Conservation (phyloP, 345 rosid species). For the Physaria fendleri region DNA sequence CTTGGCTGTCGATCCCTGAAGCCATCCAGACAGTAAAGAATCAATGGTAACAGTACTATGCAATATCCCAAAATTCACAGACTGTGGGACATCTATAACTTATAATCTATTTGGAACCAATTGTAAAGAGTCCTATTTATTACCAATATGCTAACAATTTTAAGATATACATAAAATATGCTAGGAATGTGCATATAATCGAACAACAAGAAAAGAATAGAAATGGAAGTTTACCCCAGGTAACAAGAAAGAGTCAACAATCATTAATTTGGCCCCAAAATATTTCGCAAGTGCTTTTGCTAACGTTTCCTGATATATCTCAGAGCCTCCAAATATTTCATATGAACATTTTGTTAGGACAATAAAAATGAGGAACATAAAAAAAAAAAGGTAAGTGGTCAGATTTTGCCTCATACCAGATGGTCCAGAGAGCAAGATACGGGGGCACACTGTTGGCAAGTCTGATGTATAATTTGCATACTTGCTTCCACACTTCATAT, state of each 20-base stretch:
- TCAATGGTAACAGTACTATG: background rate
- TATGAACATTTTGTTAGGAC: background rate
- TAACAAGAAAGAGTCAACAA: slow-evolving; percentile 74
- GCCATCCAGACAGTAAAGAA: slow-evolving; percentile 7
- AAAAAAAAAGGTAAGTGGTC: slow-evolving; percentile 24
- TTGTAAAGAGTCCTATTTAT: background rate
- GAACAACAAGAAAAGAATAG: background rate
- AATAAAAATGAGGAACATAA: background rate
- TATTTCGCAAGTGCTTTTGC: slow-evolving; percentile 83
- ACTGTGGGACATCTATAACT: background rate
- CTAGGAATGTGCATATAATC: background rate
- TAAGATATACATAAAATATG: background rate
- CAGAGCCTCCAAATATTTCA: slow-evolving; percentile 58
- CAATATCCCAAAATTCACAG: background rate
- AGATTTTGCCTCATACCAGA: slow-evolving; percentile 62
- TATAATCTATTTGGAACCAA: background rate
- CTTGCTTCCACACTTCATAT: slow-evolving; percentile 62
- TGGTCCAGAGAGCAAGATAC: slow-evolving; percentile 89
- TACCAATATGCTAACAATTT: background rate
- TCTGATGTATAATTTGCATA: slow-evolving; percentile 56
- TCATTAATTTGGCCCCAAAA: slow-evolving; percentile 62
- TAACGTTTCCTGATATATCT: slow-evolving; percentile 90
- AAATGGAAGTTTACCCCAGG: slow-evolving; percentile 73
- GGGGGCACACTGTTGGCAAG: slow-evolving; percentile 67
- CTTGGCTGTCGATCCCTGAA: slow-evolving; percentile 60